Conservation (phyloP, 306 rosid genomes). For the Lablab purpureus region DNA sequence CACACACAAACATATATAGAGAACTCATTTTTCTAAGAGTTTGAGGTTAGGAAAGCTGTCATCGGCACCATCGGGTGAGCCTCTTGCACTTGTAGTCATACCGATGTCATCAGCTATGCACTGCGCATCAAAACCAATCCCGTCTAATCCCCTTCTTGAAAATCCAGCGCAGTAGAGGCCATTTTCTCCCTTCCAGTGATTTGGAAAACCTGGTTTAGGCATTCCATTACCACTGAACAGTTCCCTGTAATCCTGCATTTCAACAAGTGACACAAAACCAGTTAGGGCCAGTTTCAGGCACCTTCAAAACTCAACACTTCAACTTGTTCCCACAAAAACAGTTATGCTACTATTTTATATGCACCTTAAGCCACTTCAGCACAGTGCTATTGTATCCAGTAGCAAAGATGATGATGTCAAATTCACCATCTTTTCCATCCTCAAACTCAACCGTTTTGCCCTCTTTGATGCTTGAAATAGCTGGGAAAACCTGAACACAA, state of each 20-base stretch:
- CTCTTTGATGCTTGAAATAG: constrained; percentile 39
- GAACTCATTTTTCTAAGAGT: neutral
- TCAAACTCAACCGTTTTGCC: constrained; percentile 48
- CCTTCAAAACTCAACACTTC: neutral
- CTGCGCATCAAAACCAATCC: constrained; percentile 59
- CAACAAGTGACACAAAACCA: neutral
- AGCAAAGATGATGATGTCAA: constrained; percentile 71
- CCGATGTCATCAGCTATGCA: constrained; percentile 55
- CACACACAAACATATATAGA: neutral
- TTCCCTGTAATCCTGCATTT: constrained; percentile 53
- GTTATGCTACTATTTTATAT: neutral
- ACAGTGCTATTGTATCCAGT: constrained; percentile 73
- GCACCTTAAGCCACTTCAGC: constrained; percentile 71
- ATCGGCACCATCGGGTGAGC: neutral
- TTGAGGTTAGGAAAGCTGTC: neutral
- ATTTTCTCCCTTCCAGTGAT: constrained; percentile 65
- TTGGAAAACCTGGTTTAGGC: constrained; percentile 61
- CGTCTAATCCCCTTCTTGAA: constrained; percentile 55
- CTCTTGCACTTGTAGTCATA: neutral
- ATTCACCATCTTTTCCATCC: constrained; percentile 46
- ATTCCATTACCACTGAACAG: constrained; percentile 66
- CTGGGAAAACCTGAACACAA: constrained; percentile 57
- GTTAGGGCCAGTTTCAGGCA: neutral
- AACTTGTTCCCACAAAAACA: neutral
- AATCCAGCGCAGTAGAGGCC: constrained; percentile 68